Base-by-base conservation (phyloP, 2,329 filamentous ascomycete genomes). In the Myriangium duriaei region DNA sequence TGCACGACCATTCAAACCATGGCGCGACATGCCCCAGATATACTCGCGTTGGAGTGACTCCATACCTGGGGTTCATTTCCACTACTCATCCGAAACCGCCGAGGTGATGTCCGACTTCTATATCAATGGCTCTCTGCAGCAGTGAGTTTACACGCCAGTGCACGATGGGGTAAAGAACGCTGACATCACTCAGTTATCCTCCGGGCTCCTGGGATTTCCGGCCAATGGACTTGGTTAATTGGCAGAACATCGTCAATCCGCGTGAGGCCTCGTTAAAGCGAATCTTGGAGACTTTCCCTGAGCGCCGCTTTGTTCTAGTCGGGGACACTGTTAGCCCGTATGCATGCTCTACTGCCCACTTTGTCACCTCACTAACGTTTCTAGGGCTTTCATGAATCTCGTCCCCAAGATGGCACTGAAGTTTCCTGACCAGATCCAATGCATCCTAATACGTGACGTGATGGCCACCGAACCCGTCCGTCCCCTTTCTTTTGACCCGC, bases 151-250 rank as follows among this genome's bases (percentile, higher is more conserved):
- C 26, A 5, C 7, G 13, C 3, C 16, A 15, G 19, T n/a, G n/a
- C n/a, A n/a, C n/a, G n/a, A n/a, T n/a, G n/a, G n/a, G n/a, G n/a
- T n/a, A n/a, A n/a, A 15, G 11, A 19, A 13, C 15, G 6, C 21
- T 34, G 3, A 33, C 11, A 11, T n/a, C 28, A 5, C 4, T 15
- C n/a, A 46, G 36, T 34, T 53, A 49, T 30, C 51, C 51, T 2
- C 30, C 11, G 18, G 51, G 51, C 16, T 40, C 43, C 2, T 47
- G 46, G 37, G 48, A 50, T 39, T 51, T 51, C 28, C 44, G 49
- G 4, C 43, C 45, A 9, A 35, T 49, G 26, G 35, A 40, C 16
- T 46, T 47, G 19, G 32, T 37, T 32, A 41, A 42, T 30, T 14
- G 37, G 6, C 28, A 32, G 10, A n/a, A 32, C 17, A 40, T 42